Percentiles rank a stretch among this genome's conserved stretches.
These are phyloP conservation scores for Coemansia asiatica DNA, from an alignment of 192 early-diverging fungal genomes.

Conservation along the genomic window DNA sequence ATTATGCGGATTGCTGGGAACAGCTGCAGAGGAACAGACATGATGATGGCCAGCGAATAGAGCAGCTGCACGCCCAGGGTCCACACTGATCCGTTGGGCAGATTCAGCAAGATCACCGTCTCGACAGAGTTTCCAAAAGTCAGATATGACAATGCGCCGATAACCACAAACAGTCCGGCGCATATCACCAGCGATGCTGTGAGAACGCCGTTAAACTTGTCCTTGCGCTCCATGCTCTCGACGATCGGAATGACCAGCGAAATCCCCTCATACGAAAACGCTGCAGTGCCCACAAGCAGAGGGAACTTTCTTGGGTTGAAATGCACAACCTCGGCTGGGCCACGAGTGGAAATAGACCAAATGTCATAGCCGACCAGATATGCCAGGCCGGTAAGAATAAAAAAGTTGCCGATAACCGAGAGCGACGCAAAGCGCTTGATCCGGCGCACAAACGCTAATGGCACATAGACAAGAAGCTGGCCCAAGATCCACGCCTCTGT, in stretches of 20 bases:
- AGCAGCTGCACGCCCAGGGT: slow-evolving; percentile 76
- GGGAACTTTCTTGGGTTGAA: slow-evolving; percentile 83
- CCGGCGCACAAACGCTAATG: slow-evolving; percentile 85
- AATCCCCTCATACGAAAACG: slow-evolving; percentile 89
- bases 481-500: slow-evolving; percentile 74
- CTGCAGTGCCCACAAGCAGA: slow-evolving; percentile 92
- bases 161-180: slow-evolving; percentile 73
- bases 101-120: slow-evolving; percentile 85
- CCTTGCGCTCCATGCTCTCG: slow-evolving; percentile 86
- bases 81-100: slow-evolving; percentile 66
- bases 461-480: slow-evolving; percentile 75
- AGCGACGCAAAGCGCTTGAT: slow-evolving; percentile 87
- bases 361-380: slow-evolving; percentile 86
- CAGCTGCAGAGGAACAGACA: slow-evolving; percentile 88
- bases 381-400: slow-evolving; percentile 84
- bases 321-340: slow-evolving; percentile 67
- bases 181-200: slow-evolving; percentile 75
- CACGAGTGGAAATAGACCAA: slow-evolving; percentile 61
- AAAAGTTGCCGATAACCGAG: slow-evolving; percentile 87
- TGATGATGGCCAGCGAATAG: slow-evolving; percentile 90
- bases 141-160: slow-evolving; percentile 82
- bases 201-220: slow-evolving; percentile 83
- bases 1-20: slow-evolving; percentile 94
- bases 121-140: slow-evolving; percentile 83
- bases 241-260: slow-evolving; percentile 76